Conservation (phyloP, 176 grass and related monocot species). For the Themeda triandra region DNA sequence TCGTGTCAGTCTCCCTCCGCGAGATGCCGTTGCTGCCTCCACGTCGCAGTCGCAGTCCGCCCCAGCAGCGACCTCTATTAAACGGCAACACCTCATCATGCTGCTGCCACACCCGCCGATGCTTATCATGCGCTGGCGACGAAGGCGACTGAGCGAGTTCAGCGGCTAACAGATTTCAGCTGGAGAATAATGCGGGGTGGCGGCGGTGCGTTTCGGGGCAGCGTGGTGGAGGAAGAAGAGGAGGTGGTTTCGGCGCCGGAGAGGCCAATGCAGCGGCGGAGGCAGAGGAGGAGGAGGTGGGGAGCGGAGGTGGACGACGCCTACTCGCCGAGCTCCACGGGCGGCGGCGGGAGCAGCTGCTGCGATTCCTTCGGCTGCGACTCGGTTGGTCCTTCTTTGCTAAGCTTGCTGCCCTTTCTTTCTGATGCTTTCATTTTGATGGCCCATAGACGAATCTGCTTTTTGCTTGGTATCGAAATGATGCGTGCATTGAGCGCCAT, state of each 20-base stretch:
- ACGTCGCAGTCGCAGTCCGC: conserved; percentile 33
- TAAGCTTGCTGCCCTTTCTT: not conserved
- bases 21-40: conserved; percentile 37
- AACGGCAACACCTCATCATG: conserved; percentile 26
- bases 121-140: conserved; percentile 27
- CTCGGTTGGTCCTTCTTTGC: conserved; percentile 33
- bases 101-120: conserved; percentile 11
- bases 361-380: conserved; percentile 39
- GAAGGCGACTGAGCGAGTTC: conserved; percentile 1
- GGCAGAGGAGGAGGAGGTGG: conserved; percentile 22
- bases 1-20: not conserved
- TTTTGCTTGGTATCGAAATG: conserved; percentile 11
- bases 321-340: conserved; percentile 44
- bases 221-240: not conserved
- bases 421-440: not conserved
- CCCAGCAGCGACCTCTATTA: conserved; percentile 29
- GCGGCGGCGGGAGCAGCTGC: conserved; percentile 33
- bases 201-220: conserved; percentile 6
- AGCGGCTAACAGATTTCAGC: not conserved
- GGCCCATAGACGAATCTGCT: not conserved
- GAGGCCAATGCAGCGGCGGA: conserved; percentile 12
- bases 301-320: conserved; percentile 29
- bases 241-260: conserved; percentile 27
- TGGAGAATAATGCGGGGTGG: conserved; percentile 34
- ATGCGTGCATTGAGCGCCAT: not conserved